phyloP scores from a whole-genome alignment of 371 early-diverging fungal genomes.

The Mucor saturninus region DNA sequence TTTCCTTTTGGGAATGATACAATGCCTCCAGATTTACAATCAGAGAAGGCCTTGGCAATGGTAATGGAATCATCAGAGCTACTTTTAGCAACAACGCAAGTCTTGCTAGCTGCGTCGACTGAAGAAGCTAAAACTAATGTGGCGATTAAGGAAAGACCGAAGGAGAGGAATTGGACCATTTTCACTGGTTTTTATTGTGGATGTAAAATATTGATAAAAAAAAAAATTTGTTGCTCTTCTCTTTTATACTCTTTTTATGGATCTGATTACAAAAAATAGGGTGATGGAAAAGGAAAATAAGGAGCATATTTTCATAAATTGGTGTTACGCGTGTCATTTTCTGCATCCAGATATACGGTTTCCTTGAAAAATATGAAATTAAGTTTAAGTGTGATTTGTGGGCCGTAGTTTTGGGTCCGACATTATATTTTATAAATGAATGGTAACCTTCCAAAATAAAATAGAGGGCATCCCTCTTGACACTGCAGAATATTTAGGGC shows the following conservation, averaged over 20 bases:
- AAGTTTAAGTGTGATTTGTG: too few relatives aligned
- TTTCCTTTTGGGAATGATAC: slow-evolving; percentile 34
- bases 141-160: slow-evolving; percentile 12
- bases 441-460: too few relatives aligned
- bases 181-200: background rate
- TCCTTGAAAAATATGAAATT: too few relatives aligned
- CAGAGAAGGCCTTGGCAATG: slow-evolving; percentile 34
- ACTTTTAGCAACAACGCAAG: slow-evolving; percentile 30
- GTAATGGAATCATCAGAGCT: slow-evolving; percentile 31
- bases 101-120: slow-evolving; percentile 27
- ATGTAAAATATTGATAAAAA: background rate
- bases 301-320: too few relatives aligned
- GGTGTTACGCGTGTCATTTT: too few relatives aligned
- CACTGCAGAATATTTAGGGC: too few relatives aligned
- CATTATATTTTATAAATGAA: too few relatives aligned
- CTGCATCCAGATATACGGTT: too few relatives aligned
- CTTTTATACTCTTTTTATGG: background rate
- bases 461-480: too few relatives aligned
- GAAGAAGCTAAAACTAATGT: slow-evolving; percentile 16
- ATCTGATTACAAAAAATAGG: too few relatives aligned
- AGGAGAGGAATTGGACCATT: slow-evolving; percentile 10
- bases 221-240: background rate
- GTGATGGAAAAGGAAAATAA: too few relatives aligned
- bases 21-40: slow-evolving; percentile 42
- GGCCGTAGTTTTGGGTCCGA: too few relatives aligned